Base-by-base conservation (phyloP, 2,329 filamentous ascomycete genomes). In the Penicillium brevicompactum region DNA sequence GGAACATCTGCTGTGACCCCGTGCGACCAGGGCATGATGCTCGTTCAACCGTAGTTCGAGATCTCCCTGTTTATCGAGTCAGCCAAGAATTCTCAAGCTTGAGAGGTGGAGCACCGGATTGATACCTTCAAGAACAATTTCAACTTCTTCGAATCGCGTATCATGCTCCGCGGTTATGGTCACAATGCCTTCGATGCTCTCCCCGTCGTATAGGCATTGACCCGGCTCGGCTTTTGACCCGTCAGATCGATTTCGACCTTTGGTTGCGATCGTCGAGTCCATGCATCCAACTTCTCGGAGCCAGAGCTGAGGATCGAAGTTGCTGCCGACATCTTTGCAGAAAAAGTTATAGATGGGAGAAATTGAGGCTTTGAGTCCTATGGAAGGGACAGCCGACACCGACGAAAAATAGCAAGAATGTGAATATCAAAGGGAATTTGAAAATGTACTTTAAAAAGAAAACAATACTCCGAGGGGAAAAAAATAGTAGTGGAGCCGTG, bases 1-100 rank as follows among this genome's bases (percentile, higher is more conserved):
- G 72, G 63, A 88, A 89, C 16, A 79, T 80, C 56, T 87, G 85
- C 46, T 76, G 78, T 21, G 84, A 82, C 58, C 83, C 82, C 18
- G 80, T 80, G 14, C 80, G 78, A 43, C 80, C 81, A 16, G 80
- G 78, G 48, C 83, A 76, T 31, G 82, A 77, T 4, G 82, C 74
- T 3, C 80, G 80, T 64, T 87, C 84, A 27, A 87, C 79, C 24
- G 74, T 79, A 3, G 81, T 82, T 55, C 77, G 76, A 30, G 78
- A 76, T 4, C 76, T 76, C 41, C 83, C 81, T 83, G 41, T 24
- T 21, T 3, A 18, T 30, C 1, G 4, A 16, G 49, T 53, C 34
- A 51, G 32, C 2, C 11, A 14, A 37, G 5, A 16, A 13, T 16
- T n/a, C 34, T 37, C 3, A 7, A 1, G n/a, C n/a, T 37, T 4